Conservation (phyloP, 2,329 filamentous ascomycete genomes). For the Dactylellina drechsleri region DNA sequence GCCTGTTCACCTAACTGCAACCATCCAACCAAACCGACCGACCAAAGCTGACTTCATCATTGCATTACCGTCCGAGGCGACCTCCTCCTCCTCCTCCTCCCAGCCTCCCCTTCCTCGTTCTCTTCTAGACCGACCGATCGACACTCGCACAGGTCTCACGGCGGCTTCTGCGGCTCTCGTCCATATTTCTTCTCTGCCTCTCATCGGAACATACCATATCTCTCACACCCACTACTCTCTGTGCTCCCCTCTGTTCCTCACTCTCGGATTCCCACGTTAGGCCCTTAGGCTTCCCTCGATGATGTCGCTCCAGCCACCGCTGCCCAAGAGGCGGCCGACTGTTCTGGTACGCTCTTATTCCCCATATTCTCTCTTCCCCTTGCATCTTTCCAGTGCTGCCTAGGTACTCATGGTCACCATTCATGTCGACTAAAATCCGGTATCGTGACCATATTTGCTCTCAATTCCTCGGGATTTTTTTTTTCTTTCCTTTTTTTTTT, state of each 20-base stretch:
- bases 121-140: not conserved
- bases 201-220: constrained; percentile 6
- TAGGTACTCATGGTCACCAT: constrained; percentile 8
- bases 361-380: constrained; percentile 20
- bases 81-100: not conserved
- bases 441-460: constrained; percentile 11
- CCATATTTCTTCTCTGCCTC: not conserved
- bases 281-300: constrained; percentile 6
- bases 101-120: constrained; percentile 6
- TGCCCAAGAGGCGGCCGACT: constrained; percentile 69
- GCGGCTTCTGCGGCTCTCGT: not conserved
- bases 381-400: constrained; percentile 46
- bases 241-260: not conserved
- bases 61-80: too few species aligned
- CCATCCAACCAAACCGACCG: not conserved
- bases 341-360: constrained; percentile 67
- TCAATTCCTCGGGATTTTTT: constrained; percentile 22
- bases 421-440: constrained; percentile 50
- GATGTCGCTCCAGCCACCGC: constrained; percentile 56
- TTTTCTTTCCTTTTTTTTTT: too few species aligned
- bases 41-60: constrained; percentile 1
- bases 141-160: not conserved
- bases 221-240: not conserved
- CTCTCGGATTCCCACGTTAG: too few species aligned
- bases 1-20: too few species aligned